Percentiles rank a stretch among this genome's conserved stretches.
Evolutionary conservation across 1,139 yeast genomes (phyloP).

Genomic region (Petasospora fabianii): DNA sequence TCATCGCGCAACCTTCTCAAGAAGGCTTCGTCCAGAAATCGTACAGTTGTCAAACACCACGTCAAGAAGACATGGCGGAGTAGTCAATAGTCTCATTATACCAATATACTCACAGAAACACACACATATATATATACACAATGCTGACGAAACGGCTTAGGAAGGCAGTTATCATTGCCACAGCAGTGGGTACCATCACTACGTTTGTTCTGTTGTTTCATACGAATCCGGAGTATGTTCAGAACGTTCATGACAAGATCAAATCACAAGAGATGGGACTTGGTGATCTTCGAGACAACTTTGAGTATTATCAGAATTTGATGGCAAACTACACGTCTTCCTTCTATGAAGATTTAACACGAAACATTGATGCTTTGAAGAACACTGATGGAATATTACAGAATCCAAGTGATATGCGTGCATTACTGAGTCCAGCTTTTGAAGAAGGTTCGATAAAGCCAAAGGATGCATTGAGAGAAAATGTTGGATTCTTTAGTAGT

Average conservation of each 20-base stretch:
- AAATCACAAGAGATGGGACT: conserved; percentile 6
- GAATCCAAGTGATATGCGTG: conserved; percentile 5
- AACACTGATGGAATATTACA: neutral
- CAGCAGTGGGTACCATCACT: too few relatives aligned
- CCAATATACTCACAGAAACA: too few relatives aligned
- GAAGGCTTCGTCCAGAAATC: too few relatives aligned
- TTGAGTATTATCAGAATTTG: conserved; percentile 9
- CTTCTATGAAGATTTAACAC: conserved; percentile 14
- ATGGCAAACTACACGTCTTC: conserved; percentile 22
- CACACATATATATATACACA: too few relatives aligned
- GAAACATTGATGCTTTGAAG: conserved; percentile 4
- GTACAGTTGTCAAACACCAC: too few relatives aligned
- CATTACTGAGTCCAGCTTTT: conserved; percentile 19
- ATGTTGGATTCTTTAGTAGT: conserved; percentile 13
- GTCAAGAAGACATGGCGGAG: too few relatives aligned
- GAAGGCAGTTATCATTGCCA: too few relatives aligned
- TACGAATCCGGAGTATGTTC: conserved; percentile 10
- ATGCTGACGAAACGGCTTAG: too few relatives aligned
- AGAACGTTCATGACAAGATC: conserved; percentile 10
- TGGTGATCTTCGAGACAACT: conserved; percentile 1
- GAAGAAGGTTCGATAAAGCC: conserved; percentile 10
- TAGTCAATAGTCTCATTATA: too few relatives aligned
- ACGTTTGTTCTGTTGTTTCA: too few relatives aligned
- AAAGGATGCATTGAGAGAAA: conserved; percentile 15
- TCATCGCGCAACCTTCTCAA: too few relatives aligned